A percentile compares a stretch with the other conserved stretches of the same genome.
phyloP scores from a whole-genome alignment of 2,329 filamentous ascomycete genomes.

The Mariannaea elegans region DNA sequence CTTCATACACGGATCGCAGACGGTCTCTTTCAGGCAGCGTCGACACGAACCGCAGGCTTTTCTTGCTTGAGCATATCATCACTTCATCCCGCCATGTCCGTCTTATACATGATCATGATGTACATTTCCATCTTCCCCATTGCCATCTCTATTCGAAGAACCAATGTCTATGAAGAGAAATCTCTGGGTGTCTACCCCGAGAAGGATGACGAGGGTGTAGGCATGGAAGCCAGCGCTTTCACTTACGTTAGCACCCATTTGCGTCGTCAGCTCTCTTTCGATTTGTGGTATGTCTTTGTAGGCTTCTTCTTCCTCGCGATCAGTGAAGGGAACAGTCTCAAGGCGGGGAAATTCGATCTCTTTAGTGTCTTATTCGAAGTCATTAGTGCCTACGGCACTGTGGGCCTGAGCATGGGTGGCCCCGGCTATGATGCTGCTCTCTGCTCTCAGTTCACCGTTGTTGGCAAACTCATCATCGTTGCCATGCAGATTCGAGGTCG shows the following conservation, averaged over 20 bases:
- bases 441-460: slow-evolving; percentile 78
- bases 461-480: slow-evolving; percentile 76
- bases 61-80: slow-evolving; percentile 78
- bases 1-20: slow-evolving; percentile 81
- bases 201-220: slow-evolving; percentile 56
- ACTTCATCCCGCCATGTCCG: slow-evolving; percentile 90
- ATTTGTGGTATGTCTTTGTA: slow-evolving; percentile 95
- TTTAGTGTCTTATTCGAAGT: slow-evolving; percentile 84
- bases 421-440: slow-evolving; percentile 80
- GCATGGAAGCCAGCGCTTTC: slow-evolving; percentile 65
- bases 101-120: slow-evolving; percentile 98
- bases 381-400: slow-evolving; percentile 91
- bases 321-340: slow-evolving; percentile 78
- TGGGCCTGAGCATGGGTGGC: slow-evolving; percentile 89
- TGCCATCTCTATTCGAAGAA: slow-evolving; percentile 91
- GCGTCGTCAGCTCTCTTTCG: slow-evolving; percentile 92
- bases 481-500: slow-evolving; percentile 76
- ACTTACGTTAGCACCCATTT: slow-evolving; percentile 93
- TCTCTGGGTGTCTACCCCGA: slow-evolving; percentile 77
- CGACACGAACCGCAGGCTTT: slow-evolving; percentile 92
- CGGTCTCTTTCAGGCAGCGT: slow-evolving; percentile 88
- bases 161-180: slow-evolving; percentile 96
- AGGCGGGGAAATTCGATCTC: slow-evolving; percentile 70
- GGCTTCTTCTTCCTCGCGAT: slow-evolving; percentile 94
- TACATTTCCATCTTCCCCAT: slow-evolving; percentile 98